Conservation (phyloP, 164 flowering plant genomes). For the Vitis labrusca region DNA sequence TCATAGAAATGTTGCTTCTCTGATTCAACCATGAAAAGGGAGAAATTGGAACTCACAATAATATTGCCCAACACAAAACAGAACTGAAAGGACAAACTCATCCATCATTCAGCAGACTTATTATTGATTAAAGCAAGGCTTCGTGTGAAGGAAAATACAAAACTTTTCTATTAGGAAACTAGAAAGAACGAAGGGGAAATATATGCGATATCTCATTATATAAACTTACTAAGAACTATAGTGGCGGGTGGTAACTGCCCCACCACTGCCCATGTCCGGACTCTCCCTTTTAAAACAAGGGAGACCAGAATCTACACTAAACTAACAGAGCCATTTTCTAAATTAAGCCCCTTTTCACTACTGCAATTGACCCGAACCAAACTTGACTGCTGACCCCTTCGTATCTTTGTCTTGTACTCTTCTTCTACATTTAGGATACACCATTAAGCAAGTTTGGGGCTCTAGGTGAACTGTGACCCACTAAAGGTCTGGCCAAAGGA, state of each 20-base stretch:
- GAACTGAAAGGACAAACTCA: too few species aligned
- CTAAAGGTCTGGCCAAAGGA: conserved; percentile 76
- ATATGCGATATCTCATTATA: not conserved
- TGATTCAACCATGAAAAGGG: too few species aligned
- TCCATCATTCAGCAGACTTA: too few species aligned
- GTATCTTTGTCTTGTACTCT: not conserved
- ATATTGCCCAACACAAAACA: too few species aligned
- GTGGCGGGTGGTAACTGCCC: conserved; percentile 39
- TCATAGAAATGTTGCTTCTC: too few species aligned
- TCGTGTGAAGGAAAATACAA: too few species aligned
- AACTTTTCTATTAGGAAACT: too few species aligned
- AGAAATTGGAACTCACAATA: too few species aligned
- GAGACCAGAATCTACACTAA: conserved; percentile 11
- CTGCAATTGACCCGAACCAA: too few species aligned
- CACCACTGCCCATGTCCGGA: conserved; percentile 37
- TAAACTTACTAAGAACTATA: not conserved
- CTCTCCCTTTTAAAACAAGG: conserved; percentile 9
- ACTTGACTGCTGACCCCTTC: too few species aligned
- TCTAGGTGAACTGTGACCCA: conserved; percentile 54
- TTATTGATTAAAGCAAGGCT: too few species aligned
- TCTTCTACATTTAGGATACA: not conserved
- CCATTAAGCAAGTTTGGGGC: not conserved
- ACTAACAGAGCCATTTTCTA: conserved; percentile 11
- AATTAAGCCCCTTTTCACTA: not conserved
- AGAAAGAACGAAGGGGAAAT: not conserved